Conservation (phyloP, 129 eudicot genomes). For the Helichrysum umbraculigerum region DNA sequence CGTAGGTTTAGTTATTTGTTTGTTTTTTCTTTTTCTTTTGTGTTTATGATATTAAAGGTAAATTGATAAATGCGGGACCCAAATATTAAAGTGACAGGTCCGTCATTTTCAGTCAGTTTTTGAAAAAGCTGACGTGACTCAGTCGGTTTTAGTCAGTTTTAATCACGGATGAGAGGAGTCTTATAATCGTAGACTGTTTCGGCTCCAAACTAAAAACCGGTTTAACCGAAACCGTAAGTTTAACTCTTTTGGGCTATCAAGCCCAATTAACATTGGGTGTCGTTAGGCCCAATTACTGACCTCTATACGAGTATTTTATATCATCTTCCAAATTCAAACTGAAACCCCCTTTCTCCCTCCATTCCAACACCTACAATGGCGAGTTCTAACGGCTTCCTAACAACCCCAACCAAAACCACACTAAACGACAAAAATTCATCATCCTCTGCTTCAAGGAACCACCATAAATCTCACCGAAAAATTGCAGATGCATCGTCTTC, state of each 20-base stretch:
- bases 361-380: conserved; percentile 43
- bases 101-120: too few species aligned
- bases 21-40: too few species aligned
- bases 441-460: conserved; percentile 40
- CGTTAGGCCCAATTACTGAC: not conserved
- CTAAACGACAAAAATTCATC: conserved; percentile 22
- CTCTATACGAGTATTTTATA: not conserved
- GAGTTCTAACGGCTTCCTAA: conserved; percentile 36
- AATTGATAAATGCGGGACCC: too few species aligned
- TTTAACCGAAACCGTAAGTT: not conserved
- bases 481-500: conserved; percentile 38
- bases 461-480: conserved; percentile 38
- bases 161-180: too few species aligned
- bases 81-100: too few species aligned
- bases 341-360: conserved; percentile 13
- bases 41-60: too few species aligned
- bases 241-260: too few species aligned
- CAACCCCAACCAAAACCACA: conserved; percentile 53
- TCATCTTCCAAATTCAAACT: conserved; percentile 22
- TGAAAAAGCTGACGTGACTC: too few species aligned
- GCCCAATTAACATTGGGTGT: not conserved
- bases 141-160: too few species aligned
- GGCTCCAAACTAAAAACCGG: too few species aligned
- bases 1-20: too few species aligned
- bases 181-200: too few species aligned